Evolutionary conservation across 257 asterid species (phyloP), one percentile per base, ranked within the genome.

Genomic region (Solanum sejunctum): DNA sequence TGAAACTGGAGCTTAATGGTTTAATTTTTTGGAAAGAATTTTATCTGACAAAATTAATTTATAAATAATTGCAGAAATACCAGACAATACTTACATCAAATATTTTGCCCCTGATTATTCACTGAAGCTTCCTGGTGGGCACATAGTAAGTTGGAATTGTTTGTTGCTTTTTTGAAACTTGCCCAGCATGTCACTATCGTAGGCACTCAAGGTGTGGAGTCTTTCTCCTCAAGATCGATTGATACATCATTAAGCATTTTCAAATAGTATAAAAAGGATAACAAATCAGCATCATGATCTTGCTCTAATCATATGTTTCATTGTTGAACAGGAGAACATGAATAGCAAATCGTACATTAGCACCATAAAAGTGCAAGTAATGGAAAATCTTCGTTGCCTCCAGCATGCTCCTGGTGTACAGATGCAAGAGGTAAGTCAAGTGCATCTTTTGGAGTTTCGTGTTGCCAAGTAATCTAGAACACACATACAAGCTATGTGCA

Each of bases 351-450:
- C 99, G 18, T 95, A 97, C 89, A 90, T 97, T 79, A 89, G 95
- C 92, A 87, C 93, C 54, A 94, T 97, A 90, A 91, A 93, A 85
- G 95, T 91, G 88, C 97, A 93, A 86, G 99, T 97, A 32, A 86
- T 95, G 88, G 98, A 95, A 88, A 97, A 92, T 91, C 97, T 97
- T 66, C 95, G 97, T 54, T 87, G 90, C 90, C 93, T 97, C 88
- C 98, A 97, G 85, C 98, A 95, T 90, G 98, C 99, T 87, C 98
- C 99, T 51, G 90, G 98, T 57, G 98, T 97, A 75, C 99, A 97
- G 89, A 91, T 95, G 98, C 99, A 97, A 20, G 98, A 97, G 98
- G 99, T 92, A 89, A 85, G 87, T 85, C 69, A 77, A 77, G 26
- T 77, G 82, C 82, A 52, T 77, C 82, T 52, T 75, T 77, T 23